Conservation (phyloP, 2,329 filamentous ascomycete species). For the Fusarium aywerte region DNA sequence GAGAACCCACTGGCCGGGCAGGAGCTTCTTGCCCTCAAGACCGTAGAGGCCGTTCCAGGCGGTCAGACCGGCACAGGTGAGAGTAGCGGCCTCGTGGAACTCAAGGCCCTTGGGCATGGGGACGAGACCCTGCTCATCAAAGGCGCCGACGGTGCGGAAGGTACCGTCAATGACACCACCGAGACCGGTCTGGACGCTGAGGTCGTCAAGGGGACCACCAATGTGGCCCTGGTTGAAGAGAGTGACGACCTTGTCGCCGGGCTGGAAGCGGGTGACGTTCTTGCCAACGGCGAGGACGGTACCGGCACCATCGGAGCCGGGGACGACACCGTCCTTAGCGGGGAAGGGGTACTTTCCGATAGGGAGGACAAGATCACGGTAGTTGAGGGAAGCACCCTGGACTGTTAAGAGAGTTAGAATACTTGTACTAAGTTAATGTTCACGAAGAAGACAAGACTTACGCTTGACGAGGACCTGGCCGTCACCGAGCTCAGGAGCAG, state of each 20-base stretch:
- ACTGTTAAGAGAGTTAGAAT: slow-evolving; percentile 48
- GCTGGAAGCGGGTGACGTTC: slow-evolving; percentile 59
- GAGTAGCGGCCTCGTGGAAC: slow-evolving; percentile 64
- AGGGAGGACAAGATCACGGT: slow-evolving; percentile 64
- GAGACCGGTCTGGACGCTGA: slow-evolving; percentile 64
- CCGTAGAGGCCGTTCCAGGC: slow-evolving; percentile 75
- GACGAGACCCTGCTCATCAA: slow-evolving; percentile 75
- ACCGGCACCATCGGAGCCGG: slow-evolving; percentile 65
- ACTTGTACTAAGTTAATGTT: neutral
- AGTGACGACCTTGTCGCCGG: slow-evolving; percentile 66
- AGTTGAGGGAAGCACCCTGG: slow-evolving; percentile 64
- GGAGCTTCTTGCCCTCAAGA: slow-evolving; percentile 57
- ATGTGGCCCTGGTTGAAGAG: slow-evolving; percentile 70
- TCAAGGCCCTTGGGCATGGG: slow-evolving; percentile 66
- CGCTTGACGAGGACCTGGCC: slow-evolving; percentile 76
- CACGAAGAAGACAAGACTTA: slow-evolving; percentile 31
- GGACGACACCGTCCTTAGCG: slow-evolving; percentile 56
- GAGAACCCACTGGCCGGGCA: slow-evolving; percentile 68
- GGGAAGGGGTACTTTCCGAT: slow-evolving; percentile 60
- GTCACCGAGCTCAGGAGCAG: slow-evolving; percentile 72
- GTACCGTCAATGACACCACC: slow-evolving; percentile 76
- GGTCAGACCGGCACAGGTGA: slow-evolving; percentile 70
- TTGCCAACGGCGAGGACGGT: slow-evolving; percentile 63
- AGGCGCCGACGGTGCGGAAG: slow-evolving; percentile 74
- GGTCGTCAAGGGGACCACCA: slow-evolving; percentile 54